A percentile compares a stretch with the other conserved stretches of the same genome.
Conservation (phyloP, 106 monocot species). For the Vanilla planifolia region DNA sequence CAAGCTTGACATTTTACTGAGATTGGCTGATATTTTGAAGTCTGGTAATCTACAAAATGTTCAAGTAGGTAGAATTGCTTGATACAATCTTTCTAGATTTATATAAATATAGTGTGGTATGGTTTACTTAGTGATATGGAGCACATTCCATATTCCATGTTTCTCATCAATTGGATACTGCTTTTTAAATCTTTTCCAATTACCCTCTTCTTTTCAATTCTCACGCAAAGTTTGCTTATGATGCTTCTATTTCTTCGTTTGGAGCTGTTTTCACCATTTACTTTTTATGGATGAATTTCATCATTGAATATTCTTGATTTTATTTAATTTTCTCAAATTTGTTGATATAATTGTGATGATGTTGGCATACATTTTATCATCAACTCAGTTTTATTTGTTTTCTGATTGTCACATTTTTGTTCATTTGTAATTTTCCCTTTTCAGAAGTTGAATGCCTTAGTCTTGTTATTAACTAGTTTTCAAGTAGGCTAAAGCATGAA, state of each 20-base stretch:
- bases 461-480: too few relatives aligned
- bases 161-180: not conserved
- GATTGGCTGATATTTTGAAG: constrained; percentile 76
- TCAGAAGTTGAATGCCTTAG: too few relatives aligned
- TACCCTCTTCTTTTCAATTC: not conserved
- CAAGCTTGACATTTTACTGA: constrained; percentile 82
- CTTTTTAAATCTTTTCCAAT: not conserved
- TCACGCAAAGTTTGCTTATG: not conserved
- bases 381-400: too few relatives aligned
- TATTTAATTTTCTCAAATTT: not conserved
- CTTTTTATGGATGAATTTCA: not conserved
- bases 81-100: not conserved
- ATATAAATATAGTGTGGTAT: not conserved
- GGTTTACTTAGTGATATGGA: not conserved
- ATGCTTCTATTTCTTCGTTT: not conserved
- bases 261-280: not conserved
- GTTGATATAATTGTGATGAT: not conserved
- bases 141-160: not conserved
- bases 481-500: too few relatives aligned
- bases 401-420: too few relatives aligned
- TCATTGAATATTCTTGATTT: not conserved
- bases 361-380: not conserved
- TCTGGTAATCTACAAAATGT: constrained; percentile 78
- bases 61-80: constrained; percentile 41
- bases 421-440: too few relatives aligned